Conservation (phyloP, 2,329 filamentous ascomycete species). For the Ophiostoma triangulosporum region DNA sequence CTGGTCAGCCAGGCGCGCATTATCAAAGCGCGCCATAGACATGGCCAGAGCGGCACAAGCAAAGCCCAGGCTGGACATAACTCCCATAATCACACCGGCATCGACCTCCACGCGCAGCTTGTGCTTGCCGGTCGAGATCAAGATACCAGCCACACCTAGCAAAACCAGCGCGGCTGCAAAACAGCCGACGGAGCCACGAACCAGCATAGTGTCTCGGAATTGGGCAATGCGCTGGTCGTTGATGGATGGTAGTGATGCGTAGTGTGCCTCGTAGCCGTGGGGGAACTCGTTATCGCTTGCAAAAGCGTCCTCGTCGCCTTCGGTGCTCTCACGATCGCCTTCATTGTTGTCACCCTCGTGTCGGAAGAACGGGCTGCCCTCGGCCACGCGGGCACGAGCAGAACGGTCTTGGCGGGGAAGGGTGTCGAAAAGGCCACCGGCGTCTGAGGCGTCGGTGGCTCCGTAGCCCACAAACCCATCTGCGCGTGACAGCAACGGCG, state of each 20-base stretch:
- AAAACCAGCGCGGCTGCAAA: slow-evolving; percentile 50
- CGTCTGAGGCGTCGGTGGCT: slow-evolving; percentile 8
- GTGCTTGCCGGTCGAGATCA: slow-evolving; percentile 55
- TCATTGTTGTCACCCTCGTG: slow-evolving; percentile 8
- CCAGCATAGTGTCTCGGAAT: slow-evolving; percentile 42
- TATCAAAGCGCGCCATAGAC: slow-evolving; percentile 38
- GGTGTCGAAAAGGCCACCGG: neutral
- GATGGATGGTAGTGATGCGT: slow-evolving; percentile 38
- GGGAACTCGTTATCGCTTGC: slow-evolving; percentile 31
- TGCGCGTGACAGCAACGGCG: slow-evolving; percentile 17
- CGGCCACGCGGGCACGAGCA: neutral
- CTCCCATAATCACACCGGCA: slow-evolving; percentile 55
- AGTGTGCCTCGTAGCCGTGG: slow-evolving; percentile 39
- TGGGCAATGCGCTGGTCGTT: slow-evolving; percentile 34
- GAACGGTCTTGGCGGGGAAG: neutral
- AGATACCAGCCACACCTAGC: slow-evolving; percentile 47
- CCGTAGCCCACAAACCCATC: slow-evolving; percentile 7
- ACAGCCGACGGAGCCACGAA: slow-evolving; percentile 36
- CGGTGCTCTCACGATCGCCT: slow-evolving; percentile 24
- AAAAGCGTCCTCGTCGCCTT: slow-evolving; percentile 26
- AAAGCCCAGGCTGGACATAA: slow-evolving; percentile 51
- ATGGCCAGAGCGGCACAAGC: slow-evolving; percentile 47
- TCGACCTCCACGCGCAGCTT: slow-evolving; percentile 60
- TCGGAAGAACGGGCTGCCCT: neutral
- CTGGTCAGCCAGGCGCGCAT: slow-evolving; percentile 29